Base-by-base conservation (phyloP, 257 asterid species). In the Osmanthus fragrans region DNA sequence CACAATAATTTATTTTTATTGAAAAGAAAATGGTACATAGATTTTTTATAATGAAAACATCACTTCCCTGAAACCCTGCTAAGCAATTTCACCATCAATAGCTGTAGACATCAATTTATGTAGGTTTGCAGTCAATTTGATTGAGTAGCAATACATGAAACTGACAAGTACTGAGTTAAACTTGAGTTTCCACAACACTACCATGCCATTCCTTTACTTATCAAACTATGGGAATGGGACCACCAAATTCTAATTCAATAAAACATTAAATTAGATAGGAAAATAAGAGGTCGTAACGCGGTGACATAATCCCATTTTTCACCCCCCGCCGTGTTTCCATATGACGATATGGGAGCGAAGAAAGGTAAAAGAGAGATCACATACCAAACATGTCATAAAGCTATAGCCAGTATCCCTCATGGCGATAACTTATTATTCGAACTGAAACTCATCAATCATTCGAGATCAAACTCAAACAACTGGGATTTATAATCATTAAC, bases 131-230 rank as follows among this genome's bases (percentile, higher is more conserved):
- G 56, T 16, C 21, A 64, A 60, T 19, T n/a, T 74, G 39, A 13
- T 49, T 25, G 21, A 42, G 12, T 29, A 68, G 30, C n/a, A 49
- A 39, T 56, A 80, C 84, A 80, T 77, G 82, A 75, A 80, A 34
- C 80, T 78, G 82, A 83, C 84, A 80, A 33, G 11, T 65, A 36
- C 83, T 68, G 68, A 75, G 25, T 71, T 39, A 32, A 67, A 77
- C 85, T 74, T 12, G 82, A 83, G 84, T 80, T 79, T 45, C 81
- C 23, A 18, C 58, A 12, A 29, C 27, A 56, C 51, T 18, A 74
- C 18, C 65, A 68, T 66, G 40, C 27, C 60, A 68, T 66, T 56
- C 27, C 60, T 25, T 23, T 21, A 32, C 47, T 51, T 30, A 63
- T 80, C 75, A 64, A 45, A 37, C 66, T 45, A 72, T 40, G 49